Conservation (phyloP, 2,329 filamentous ascomycete genomes). For the Xylaria sp. region DNA sequence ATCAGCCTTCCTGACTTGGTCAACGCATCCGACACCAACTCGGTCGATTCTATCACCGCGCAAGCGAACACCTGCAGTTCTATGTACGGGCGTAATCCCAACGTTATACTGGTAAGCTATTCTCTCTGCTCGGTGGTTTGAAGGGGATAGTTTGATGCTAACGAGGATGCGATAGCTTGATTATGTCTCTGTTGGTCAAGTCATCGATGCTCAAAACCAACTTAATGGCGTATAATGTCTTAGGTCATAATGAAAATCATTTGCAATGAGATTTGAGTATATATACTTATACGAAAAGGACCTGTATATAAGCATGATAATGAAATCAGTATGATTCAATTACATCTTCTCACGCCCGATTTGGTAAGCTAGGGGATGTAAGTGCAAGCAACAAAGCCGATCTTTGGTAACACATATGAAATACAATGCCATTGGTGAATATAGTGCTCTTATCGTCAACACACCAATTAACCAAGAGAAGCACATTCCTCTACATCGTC, state of each 20-base stretch:
- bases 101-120: constrained; percentile 54
- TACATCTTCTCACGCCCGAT: not conserved
- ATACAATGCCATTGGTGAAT: not conserved
- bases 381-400: not conserved
- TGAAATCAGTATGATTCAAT: not conserved
- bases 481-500: too few relatives aligned
- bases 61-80: constrained; percentile 51
- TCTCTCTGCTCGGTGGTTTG: not conserved
- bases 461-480: not conserved
- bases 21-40: constrained; percentile 57
- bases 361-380: not conserved
- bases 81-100: constrained; percentile 50
- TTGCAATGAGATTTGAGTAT: constrained; percentile 7
- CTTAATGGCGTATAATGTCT: constrained; percentile 52
- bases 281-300: constrained; percentile 13
- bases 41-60: constrained; percentile 59
- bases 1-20: constrained; percentile 52
- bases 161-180: constrained; percentile 53
- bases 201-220: constrained; percentile 52
- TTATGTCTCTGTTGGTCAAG: constrained; percentile 56
- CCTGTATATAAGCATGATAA: constrained; percentile 19
- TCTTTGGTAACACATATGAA: not conserved
- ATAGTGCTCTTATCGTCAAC: not conserved
- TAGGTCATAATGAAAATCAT: not conserved
- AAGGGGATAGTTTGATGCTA: constrained; percentile 15